phyloP scores from a whole-genome alignment of 257 asterid species.

The Fraxinus anomala region DNA sequence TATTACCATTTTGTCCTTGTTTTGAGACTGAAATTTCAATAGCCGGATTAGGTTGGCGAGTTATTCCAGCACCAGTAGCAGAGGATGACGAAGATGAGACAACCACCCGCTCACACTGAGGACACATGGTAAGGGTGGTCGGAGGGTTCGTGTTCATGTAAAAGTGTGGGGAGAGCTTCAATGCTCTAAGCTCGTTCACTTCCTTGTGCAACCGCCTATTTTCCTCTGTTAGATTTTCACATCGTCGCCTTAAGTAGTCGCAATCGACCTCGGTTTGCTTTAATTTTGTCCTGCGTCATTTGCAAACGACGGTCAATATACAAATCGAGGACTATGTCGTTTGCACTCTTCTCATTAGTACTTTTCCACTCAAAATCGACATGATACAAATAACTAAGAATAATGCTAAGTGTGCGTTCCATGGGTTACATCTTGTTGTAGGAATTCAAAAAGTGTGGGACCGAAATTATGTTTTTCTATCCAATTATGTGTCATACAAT shows the following conservation, averaged over 20 bases:
- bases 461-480: too few species aligned
- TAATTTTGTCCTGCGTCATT: slow-evolving; percentile 78
- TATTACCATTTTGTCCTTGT: slow-evolving; percentile 14
- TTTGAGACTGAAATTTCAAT: slow-evolving; percentile 8
- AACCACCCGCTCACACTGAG: slow-evolving; percentile 86
- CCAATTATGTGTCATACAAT: too few species aligned
- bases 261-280: slow-evolving; percentile 97
- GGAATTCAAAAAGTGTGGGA: too few species aligned
- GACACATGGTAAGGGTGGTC: slow-evolving; percentile 95
- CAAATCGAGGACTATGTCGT: neutral
- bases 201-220: slow-evolving; percentile 89
- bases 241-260: slow-evolving; percentile 80
- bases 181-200: slow-evolving; percentile 72
- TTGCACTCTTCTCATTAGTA: neutral
- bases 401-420: too few species aligned
- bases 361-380: neutral
- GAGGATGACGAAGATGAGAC: slow-evolving; percentile 47
- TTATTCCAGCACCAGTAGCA: slow-evolving; percentile 1
- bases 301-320: neutral
- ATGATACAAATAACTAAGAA: too few species aligned
- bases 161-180: slow-evolving; percentile 81
- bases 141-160: slow-evolving; percentile 97
- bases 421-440: too few species aligned
- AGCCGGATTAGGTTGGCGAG: slow-evolving; percentile 32
- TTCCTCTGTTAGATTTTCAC: slow-evolving; percentile 84